These are phyloP conservation scores for Rauvolfia tetraphylla DNA, from an alignment of 257 asterid genomes.

Conservation along the genomic window DNA sequence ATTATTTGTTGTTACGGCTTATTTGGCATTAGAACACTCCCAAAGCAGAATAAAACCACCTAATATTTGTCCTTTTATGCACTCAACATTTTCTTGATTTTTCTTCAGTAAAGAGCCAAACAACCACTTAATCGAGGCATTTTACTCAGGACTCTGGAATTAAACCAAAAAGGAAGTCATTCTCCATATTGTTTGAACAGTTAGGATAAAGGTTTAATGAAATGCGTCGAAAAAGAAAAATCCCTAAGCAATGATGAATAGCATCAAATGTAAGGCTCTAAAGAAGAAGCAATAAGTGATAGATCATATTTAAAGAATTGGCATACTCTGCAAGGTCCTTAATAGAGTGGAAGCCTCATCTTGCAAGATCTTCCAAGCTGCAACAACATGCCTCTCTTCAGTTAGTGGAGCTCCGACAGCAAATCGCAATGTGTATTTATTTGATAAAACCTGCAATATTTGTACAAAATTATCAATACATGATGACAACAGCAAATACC, in stretches of 20 bases:
- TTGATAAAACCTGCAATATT: slow-evolving; percentile 51
- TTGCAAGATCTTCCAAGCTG: slow-evolving; percentile 45
- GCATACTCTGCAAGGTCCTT: background rate
- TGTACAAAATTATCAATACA: background rate
- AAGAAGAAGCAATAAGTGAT: background rate
- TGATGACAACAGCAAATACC: background rate
- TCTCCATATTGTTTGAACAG: background rate
- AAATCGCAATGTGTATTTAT: slow-evolving; percentile 53
- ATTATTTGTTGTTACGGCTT: background rate
- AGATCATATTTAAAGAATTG: background rate
- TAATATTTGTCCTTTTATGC: background rate
- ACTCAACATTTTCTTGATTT: background rate
- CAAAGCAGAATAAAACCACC: background rate
- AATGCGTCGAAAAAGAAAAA: background rate
- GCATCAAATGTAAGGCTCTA: background rate
- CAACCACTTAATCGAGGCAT: background rate
- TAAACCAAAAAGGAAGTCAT: background rate
- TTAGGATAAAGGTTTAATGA: background rate
- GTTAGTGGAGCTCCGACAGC: slow-evolving; percentile 91
- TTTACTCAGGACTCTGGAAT: background rate
- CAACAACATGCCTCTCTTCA: slow-evolving; percentile 51
- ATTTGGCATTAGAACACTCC: background rate
- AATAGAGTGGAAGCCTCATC: slow-evolving; percentile 56
- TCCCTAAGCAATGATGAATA: background rate
- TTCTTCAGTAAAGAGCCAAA: background rate